phyloP scores from a whole-genome alignment of 257 asterid species.

The Solanum pimpinellifolium region DNA sequence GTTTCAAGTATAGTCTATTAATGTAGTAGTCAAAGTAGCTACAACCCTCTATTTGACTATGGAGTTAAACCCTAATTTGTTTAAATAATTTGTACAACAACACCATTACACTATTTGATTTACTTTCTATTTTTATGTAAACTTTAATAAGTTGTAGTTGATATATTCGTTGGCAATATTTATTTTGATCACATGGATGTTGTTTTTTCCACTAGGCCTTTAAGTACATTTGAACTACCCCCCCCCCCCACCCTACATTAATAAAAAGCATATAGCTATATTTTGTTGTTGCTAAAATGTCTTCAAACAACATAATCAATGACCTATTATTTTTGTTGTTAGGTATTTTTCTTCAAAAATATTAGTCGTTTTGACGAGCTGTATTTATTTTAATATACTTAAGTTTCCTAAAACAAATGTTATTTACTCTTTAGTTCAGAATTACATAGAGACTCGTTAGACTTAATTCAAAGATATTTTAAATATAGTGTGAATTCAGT shows the following conservation, averaged over 20 bases:
- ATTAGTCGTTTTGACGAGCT: neutral
- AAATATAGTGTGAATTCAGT: neutral
- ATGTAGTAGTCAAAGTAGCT: neutral
- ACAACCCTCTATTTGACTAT: neutral
- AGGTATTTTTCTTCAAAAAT: too few relatives aligned
- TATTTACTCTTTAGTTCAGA: neutral
- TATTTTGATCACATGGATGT: conserved; percentile 18
- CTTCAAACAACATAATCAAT: neutral
- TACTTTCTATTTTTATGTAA: neutral
- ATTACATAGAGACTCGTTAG: too few relatives aligned
- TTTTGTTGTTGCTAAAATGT: neutral
- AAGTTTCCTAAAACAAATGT: neutral
- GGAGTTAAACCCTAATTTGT: neutral
- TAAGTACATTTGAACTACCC: neutral
- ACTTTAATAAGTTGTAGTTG: conserved; percentile 4
- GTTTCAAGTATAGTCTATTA: neutral
- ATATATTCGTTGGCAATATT: conserved; percentile 14
- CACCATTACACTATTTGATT: neutral
- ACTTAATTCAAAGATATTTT: neutral
- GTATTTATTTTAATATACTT: neutral
- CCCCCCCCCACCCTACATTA: neutral
- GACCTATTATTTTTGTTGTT: neutral
- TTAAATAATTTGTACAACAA: neutral
- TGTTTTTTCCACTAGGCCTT: neutral
- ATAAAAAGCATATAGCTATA: neutral